Evolutionary conservation across 2,329 filamentous ascomycete species (phyloP).

Genomic region (Xylaria sp.): DNA sequence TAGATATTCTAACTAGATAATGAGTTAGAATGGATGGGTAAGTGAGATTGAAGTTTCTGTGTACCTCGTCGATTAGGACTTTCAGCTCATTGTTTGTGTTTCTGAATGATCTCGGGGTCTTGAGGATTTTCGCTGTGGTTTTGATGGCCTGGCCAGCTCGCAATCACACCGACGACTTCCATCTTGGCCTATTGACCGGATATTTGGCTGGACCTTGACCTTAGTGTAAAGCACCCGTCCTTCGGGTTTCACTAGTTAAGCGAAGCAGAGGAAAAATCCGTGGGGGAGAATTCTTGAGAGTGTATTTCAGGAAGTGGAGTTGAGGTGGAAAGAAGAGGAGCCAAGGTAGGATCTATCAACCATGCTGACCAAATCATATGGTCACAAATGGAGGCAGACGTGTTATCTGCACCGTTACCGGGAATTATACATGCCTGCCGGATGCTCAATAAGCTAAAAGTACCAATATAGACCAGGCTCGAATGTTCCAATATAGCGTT

Average conservation of each 20-base stretch:
- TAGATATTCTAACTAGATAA: constrained; percentile 23
- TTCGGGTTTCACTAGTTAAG: background rate
- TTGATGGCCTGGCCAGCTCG: constrained; percentile 37
- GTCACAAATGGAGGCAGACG: background rate
- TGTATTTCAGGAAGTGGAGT: background rate
- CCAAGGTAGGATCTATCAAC: background rate
- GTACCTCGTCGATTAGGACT: constrained; percentile 31
- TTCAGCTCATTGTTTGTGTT: constrained; percentile 27
- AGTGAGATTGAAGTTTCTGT: no score
- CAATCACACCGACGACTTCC: constrained; percentile 35
- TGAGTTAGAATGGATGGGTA: background rate
- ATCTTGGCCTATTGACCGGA: background rate
- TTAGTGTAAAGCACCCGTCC: background rate
- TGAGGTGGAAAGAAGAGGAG: background rate
- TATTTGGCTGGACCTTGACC: background rate
- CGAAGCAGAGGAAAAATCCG: background rate
- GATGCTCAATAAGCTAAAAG: no score
- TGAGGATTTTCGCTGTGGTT: constrained; percentile 32
- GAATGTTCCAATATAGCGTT: no score
- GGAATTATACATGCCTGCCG: background rate
- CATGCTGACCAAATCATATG: background rate
- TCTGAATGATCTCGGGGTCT: constrained; percentile 15
- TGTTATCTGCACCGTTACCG: background rate
- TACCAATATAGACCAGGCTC: no score
- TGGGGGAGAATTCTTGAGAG: background rate